Evolutionary conservation across 371 early-diverging fungal species (phyloP).

Genomic region (Dinochytrium kinnereticum): DNA sequence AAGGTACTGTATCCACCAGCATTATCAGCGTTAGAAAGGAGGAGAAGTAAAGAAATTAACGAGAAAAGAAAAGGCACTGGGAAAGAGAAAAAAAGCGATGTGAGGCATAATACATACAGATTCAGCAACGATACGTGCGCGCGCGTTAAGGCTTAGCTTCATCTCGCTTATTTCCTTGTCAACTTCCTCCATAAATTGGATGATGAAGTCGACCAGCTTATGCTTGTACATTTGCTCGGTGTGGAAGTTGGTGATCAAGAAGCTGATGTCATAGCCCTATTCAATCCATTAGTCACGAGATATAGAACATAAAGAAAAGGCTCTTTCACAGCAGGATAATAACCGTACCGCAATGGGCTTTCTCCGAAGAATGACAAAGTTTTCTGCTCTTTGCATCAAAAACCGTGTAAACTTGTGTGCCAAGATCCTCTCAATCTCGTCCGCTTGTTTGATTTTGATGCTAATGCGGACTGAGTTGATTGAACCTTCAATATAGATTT

Average conservation of each 20-base stretch:
- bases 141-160: constrained; percentile 93
- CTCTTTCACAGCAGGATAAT: not conserved
- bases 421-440: constrained; percentile 94
- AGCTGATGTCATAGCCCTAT: constrained; percentile 94
- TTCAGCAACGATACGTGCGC: constrained; percentile 94
- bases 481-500: constrained; percentile 89
- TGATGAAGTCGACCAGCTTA: constrained; percentile 97
- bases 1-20: not conserved
- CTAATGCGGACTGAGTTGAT: constrained; percentile 94
- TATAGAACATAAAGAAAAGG: not conserved
- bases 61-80: constrained; percentile 4
- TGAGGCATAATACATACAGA: constrained; percentile 38
- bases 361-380: constrained; percentile 91
- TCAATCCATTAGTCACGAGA: not conserved
- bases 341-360: constrained; percentile 81
- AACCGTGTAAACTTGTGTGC: constrained; percentile 96
- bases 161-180: constrained; percentile 98
- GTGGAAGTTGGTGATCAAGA: constrained; percentile 82
- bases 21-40: too few relatives aligned
- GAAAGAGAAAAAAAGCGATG: not conserved
- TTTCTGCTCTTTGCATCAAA: constrained; percentile 95
- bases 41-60: too few relatives aligned
- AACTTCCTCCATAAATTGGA: constrained; percentile 98
- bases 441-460: constrained; percentile 97
- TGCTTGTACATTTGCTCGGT: constrained; percentile 97